Conservation (phyloP, 495 filamentous ascomycete species). For the Terfezia claveryi region DNA sequence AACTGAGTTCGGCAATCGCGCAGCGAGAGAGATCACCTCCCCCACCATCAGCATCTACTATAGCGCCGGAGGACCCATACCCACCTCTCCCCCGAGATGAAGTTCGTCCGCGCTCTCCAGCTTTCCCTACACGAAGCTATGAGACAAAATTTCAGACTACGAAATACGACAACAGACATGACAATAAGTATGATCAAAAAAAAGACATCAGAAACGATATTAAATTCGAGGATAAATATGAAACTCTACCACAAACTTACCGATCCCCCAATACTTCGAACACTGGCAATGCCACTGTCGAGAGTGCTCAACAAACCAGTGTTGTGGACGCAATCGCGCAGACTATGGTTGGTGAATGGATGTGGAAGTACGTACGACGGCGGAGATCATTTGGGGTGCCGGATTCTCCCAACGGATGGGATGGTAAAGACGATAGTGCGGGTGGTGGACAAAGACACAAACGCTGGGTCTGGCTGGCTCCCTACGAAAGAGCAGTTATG, state of each 20-base stretch:
- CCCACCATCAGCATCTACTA: constrained; percentile 40
- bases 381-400: constrained; percentile 76
- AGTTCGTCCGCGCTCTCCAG: constrained; percentile 31
- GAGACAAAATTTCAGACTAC: constrained; percentile 5
- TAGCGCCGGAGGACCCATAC: constrained; percentile 44
- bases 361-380: constrained; percentile 93
- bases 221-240: constrained; percentile 24
- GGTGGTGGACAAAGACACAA: constrained; percentile 51
- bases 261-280: constrained; percentile 29
- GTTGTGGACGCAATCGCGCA: constrained; percentile 97
- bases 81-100: constrained; percentile 54
- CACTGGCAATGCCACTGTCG: constrained; percentile 26
- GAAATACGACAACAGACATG: not conserved
- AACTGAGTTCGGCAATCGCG: constrained; percentile 29
- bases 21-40: constrained; percentile 41
- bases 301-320: constrained; percentile 43
- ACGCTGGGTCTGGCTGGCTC: constrained; percentile 95
- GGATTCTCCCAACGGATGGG: constrained; percentile 35
- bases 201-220: constrained; percentile 12
- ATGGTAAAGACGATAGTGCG: constrained; percentile 36
- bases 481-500: constrained; percentile 85
- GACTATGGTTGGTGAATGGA: constrained; percentile 98
- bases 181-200: not conserved
- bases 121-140: constrained; percentile 22
- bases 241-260: constrained; percentile 25